These are phyloP conservation scores for Neckera pumila DNA, from an alignment of 225 moss, liverwort and hornwort species.

Conservation along the genomic window DNA sequence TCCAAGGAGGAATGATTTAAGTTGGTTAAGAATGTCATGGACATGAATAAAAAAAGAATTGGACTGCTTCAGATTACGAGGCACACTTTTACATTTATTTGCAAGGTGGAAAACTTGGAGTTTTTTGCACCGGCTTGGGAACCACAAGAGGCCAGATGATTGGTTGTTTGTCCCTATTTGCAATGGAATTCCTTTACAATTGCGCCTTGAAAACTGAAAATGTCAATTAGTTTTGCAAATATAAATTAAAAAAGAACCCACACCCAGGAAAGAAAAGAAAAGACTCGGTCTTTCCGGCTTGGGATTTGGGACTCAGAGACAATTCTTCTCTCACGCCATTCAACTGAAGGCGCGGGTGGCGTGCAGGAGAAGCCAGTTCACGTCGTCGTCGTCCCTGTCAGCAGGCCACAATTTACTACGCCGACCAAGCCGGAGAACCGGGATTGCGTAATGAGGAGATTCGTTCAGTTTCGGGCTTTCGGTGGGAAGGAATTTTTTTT, in stretches of 20 bases:
- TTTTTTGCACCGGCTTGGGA: not conserved
- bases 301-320: not conserved
- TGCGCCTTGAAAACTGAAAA: accelerated
- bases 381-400: not conserved
- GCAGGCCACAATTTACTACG: not conserved
- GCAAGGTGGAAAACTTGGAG: not conserved
- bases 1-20: not conserved
- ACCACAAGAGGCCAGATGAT: not conserved
- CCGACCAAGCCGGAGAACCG: not conserved
- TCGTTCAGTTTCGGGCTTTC: no score
- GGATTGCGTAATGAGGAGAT: not conserved
- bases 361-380: not conserved
- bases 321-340: not conserved
- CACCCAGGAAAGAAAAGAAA: no score
- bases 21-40: not conserved
- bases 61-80: accelerated
- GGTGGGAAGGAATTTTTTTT: no score
- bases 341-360: not conserved
- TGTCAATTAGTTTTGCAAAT: no score
- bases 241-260: not conserved
- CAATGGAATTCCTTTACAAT: not conserved
- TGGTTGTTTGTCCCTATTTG: not conserved
- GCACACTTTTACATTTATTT: not conserved
- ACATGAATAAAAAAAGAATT: not conserved
- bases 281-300: not conserved